Percentiles rank a stretch among this genome's conserved stretches.
Conservation (phyloP, 1,139 yeast genomes). For the Saccharomyces hybrid region DNA sequence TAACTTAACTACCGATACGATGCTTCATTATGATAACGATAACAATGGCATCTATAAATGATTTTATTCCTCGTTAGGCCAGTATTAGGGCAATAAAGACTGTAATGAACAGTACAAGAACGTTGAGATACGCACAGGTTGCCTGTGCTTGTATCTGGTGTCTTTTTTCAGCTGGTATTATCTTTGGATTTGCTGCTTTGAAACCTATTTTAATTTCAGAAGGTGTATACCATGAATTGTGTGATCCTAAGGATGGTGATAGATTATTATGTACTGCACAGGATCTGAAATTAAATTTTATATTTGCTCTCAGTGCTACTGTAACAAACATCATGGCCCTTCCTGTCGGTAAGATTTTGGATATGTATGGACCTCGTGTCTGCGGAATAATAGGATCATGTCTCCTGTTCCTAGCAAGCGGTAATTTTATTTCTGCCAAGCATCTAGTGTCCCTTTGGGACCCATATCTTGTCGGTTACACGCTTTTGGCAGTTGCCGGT, state of each 20-base stretch:
- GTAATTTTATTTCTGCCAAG: conserved; percentile 34
- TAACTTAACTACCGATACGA: not conserved
- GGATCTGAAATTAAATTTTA: conserved; percentile 69
- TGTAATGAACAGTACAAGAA: not conserved
- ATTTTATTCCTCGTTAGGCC: not conserved
- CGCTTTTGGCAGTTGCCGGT: conserved; percentile 68
- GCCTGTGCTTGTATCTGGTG: conserved; percentile 80
- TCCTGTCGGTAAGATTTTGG: conserved; percentile 73
- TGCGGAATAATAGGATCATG: conserved; percentile 70
- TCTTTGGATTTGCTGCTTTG: conserved; percentile 90
- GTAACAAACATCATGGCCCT: conserved; percentile 80
- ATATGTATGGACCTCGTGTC: conserved; percentile 69
- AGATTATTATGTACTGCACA: conserved; percentile 56
- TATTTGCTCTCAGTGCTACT: conserved; percentile 83
- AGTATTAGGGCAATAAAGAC: not conserved
- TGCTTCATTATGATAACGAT: not conserved
- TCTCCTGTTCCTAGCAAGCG: conserved; percentile 47
- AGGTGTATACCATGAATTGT: conserved; percentile 63
- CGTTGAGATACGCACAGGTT: conserved; percentile 36
- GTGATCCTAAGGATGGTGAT: conserved; percentile 33
- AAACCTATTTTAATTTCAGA: conserved; percentile 73
- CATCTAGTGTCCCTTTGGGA: conserved; percentile 36
- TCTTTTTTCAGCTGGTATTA: conserved; percentile 83
- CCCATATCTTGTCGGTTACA: conserved; percentile 57
- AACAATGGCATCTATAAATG: not conserved